Evolutionary conservation across 2,329 filamentous ascomycete genomes (phyloP), one percentile per base, ranked within the genome.

Genomic region (Trichocomaceae sp.): DNA sequence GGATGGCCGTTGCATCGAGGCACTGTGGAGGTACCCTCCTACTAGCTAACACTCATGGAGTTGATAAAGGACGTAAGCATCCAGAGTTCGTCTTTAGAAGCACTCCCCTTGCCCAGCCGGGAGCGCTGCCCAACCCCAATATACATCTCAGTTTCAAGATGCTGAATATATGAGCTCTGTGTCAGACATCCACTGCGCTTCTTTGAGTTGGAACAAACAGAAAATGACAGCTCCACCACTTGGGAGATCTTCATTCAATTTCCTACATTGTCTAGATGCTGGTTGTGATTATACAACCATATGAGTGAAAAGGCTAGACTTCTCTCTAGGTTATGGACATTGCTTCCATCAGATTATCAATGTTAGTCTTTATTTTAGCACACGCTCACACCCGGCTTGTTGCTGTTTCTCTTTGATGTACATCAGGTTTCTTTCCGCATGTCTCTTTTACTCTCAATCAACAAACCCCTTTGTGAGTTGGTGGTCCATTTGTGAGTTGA

Each of bases 211-310:
- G 42, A 33, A 53, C 51, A 53, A 53, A 53, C 51, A 53, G 44
- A 53, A 41, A 53, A 37, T 53, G 51, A 47, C 51, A 41, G 44
- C 44, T 53, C 51, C 51, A 41, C 44, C 33, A 53, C 9, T 22
- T 12, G 39, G 39, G 13, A 12, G 39, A 42, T 42, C 39, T 42
- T 9, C 39, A 42, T 22, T 22, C 19, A 42, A 20, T 5, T 42
- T 42, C 17, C 17, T 7, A 12, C 39, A 42, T 20, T 42, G 17
- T 8, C 35, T 39, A 19, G 15, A 39, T 22, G 19, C 39, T 20
- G 39, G 3, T 42, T 12, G 19, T 22, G 39, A 22, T 17, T 42
- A 22, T 39, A 39, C 13, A 13, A 13, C n/a, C 13, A 17, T 39
- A 39, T 39, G 19, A 42, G 39, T 42, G 39, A 42, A 22, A n/a